Base-by-base conservation (phyloP, 306 rosid species). In the Rubus parviflorus region DNA sequence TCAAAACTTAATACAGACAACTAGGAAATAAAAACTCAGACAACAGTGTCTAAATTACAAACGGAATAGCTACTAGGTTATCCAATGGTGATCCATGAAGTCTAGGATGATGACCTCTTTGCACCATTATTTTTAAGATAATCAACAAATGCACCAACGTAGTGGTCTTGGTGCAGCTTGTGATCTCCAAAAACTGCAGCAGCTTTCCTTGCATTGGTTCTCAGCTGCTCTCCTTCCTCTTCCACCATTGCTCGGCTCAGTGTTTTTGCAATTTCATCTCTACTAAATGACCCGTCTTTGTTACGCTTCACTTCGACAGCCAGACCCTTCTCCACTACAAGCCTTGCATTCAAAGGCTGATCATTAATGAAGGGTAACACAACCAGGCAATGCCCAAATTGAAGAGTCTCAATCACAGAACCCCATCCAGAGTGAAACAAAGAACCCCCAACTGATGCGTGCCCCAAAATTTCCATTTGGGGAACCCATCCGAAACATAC, bases 381-480 rank as follows among this genome's bases (percentile, higher is more conserved):
- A 40, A 86, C 78, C 20, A 86, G 88, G 5, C 23, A 16, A 68
- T 72, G 85, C 45, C 84, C 90, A 74, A 86, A 88, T 35, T 77
- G 79, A 25, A 88, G 30, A 16, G 70, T 47, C 54, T 88, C 92
- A 68, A 86, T 78, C 10, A 63, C 63, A 56, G 92, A 80, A 7
- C 88, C 83, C 87, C 88, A 86, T 0, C 88, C 86, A 37, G 77
- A 72, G 57, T 86, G 92, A 81, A 84, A 78, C 65, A 89, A 8
- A 16, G 73, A 81, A 0, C 90, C 90, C n/a, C 87, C 90, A 75
- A 84, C 61, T 19, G 87, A 81, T 38, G 78, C 67, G 57, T 89
- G 87, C 3, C 72, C 77, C 57, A 86, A 19, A 47, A 86, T 84
- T 20, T 86, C 66, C 54, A 68, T n/a, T 51, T 88, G 87, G 15